phyloP scores from a whole-genome alignment of 176 grass and related monocot species.

The Hyparrhenia diplandra region DNA sequence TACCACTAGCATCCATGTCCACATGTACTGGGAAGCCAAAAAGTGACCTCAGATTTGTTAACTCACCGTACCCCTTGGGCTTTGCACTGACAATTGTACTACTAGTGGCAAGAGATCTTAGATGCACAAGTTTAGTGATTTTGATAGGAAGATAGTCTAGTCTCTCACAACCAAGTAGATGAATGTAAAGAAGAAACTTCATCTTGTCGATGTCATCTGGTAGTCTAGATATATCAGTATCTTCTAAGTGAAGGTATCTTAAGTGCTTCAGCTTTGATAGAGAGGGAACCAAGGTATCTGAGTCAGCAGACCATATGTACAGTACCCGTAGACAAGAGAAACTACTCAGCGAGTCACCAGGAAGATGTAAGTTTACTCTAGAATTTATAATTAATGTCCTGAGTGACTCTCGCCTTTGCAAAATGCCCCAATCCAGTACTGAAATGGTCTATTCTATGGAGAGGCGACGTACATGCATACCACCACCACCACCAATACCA shows the following conservation, averaged over 20 bases:
- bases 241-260: not conserved
- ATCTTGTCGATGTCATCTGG: not conserved
- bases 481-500: too few species aligned
- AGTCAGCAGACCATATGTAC: rapidly evolving
- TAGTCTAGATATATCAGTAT: not conserved
- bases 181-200: constrained; percentile 2
- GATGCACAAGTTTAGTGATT: not conserved
- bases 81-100: not conserved
- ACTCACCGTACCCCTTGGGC: not conserved
- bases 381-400: too few species aligned
- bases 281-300: not conserved
- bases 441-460: too few species aligned
- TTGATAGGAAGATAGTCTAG: not conserved
- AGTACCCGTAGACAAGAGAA: not conserved
- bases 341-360: too few species aligned
- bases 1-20: not conserved
- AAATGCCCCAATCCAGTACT: too few species aligned
- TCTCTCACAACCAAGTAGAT: not conserved
- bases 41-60: not conserved
- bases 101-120: not conserved
- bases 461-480: too few species aligned
- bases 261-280: constrained; percentile 13
- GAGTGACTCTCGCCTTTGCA: too few species aligned
- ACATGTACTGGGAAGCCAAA: not conserved
- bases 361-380: too few species aligned